Evolutionary conservation across 805 yeast species (phyloP).

Genomic region (Saturnispora saitoi): DNA sequence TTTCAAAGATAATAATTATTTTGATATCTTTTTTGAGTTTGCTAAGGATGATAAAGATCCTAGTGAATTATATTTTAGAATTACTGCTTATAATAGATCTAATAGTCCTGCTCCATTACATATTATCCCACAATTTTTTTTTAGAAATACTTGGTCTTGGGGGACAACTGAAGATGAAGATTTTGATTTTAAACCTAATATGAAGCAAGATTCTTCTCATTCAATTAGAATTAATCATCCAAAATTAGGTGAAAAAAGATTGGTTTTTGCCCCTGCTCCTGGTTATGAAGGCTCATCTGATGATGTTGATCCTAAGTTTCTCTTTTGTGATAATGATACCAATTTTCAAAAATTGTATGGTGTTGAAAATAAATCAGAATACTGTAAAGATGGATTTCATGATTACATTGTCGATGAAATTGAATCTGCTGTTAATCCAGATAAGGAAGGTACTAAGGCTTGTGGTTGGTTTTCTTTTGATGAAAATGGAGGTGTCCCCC

Average conservation of each 20-base stretch:
- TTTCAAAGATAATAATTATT: slow-evolving; percentile 65
- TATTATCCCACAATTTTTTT: slow-evolving; percentile 73
- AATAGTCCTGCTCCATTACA: slow-evolving; percentile 82
- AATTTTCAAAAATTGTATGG: slow-evolving; percentile 61
- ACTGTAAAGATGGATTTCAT: slow-evolving; percentile 86
- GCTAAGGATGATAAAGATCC: slow-evolving; percentile 78
- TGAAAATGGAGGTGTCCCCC: slow-evolving; percentile 67
- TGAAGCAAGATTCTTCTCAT: slow-evolving; percentile 34
- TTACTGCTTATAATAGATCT: slow-evolving; percentile 83
- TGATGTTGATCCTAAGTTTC: slow-evolving; percentile 66
- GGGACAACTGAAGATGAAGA: slow-evolving; percentile 36
- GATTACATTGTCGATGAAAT: slow-evolving; percentile 62
- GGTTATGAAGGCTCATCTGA: slow-evolving; percentile 48
- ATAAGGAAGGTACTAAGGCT: slow-evolving; percentile 67
- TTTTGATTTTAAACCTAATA: slow-evolving; percentile 35
- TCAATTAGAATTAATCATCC: slow-evolving; percentile 55
- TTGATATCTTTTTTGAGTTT: slow-evolving; percentile 83
- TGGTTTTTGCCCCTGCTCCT: slow-evolving; percentile 78
- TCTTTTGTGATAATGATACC: slow-evolving; percentile 88
- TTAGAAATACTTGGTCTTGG: slow-evolving; percentile 95
- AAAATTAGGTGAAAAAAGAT: slow-evolving; percentile 57
- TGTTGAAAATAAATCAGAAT: slow-evolving; percentile 49
- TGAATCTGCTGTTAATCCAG: slow-evolving; percentile 60
- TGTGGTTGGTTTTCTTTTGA: slow-evolving; percentile 80
- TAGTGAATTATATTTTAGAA: slow-evolving; percentile 70